Conservation (phyloP, 2,329 filamentous ascomycete species). For the Trichocomaceae sp. region DNA sequence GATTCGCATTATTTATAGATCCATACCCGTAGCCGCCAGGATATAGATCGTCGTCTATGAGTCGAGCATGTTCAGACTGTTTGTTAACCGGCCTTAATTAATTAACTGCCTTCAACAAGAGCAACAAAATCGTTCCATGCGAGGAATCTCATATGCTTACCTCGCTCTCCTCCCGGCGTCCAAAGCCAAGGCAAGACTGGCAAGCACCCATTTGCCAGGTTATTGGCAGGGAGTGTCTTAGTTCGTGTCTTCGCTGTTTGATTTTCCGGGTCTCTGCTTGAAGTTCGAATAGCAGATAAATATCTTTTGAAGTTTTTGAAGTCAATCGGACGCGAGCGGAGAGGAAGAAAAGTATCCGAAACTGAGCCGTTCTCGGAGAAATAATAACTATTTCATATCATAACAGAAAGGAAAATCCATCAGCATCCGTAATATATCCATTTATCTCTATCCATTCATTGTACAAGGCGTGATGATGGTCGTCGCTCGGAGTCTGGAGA, state of each 20-base stretch:
- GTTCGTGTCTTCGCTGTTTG: background rate
- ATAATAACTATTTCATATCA: background rate
- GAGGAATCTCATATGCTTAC: slow-evolving; percentile 17
- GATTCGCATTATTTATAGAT: slow-evolving; percentile 31
- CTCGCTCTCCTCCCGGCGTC: slow-evolving; percentile 34
- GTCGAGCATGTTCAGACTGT: slow-evolving; percentile 38
- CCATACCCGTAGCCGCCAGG: slow-evolving; percentile 40
- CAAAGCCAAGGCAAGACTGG: slow-evolving; percentile 37
- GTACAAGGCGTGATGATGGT: background rate
- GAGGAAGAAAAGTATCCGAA: background rate
- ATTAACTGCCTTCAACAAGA: background rate
- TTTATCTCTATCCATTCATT: background rate
- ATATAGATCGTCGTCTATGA: slow-evolving; percentile 42
- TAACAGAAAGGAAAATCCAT: background rate
- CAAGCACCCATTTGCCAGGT: slow-evolving; percentile 37
- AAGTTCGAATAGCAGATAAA: background rate
- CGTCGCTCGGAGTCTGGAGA: background rate
- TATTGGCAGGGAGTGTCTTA: background rate
- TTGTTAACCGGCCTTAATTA: slow-evolving; percentile 13
- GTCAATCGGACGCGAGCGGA: background rate
- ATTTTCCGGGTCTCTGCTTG: background rate
- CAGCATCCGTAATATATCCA: background rate
- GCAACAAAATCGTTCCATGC: background rate
- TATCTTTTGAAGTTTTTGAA: too few species aligned
- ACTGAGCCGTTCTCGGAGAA: background rate